Conservation (phyloP, 2,329 filamentous ascomycete genomes). For the Elsinoe australis region DNA sequence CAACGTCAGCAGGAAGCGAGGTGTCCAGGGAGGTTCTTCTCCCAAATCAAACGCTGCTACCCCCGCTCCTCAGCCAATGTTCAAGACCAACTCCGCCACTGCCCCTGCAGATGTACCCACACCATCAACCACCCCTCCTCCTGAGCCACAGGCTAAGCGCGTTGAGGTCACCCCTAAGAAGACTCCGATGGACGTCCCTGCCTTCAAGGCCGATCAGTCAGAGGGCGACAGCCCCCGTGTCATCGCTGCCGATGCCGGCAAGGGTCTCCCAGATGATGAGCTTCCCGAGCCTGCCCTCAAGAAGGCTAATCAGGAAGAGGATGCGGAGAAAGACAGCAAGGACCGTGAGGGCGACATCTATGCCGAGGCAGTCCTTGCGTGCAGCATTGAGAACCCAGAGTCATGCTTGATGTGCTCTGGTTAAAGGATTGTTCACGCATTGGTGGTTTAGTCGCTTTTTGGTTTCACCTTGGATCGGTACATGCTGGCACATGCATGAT, state of each 20-base stretch:
- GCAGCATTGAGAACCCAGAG: slow-evolving; percentile 97
- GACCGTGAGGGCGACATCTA: slow-evolving; percentile 88
- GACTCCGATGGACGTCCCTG: slow-evolving; percentile 52
- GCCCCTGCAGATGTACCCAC: slow-evolving; percentile 59
- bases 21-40: slow-evolving; percentile 44
- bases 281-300: slow-evolving; percentile 50
- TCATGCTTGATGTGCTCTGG: slow-evolving; percentile 96
- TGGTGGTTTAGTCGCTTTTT: slow-evolving; percentile 2
- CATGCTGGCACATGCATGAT: slow-evolving; percentile 14
- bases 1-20: slow-evolving; percentile 61
- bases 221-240: slow-evolving; percentile 75
- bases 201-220: slow-evolving; percentile 67
- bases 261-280: slow-evolving; percentile 52
- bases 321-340: slow-evolving; percentile 61
- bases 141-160: slow-evolving; percentile 38
- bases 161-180: slow-evolving; percentile 38
- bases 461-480: slow-evolving; percentile 1
- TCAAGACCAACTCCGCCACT: slow-evolving; percentile 42
- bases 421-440: slow-evolving; percentile 38
- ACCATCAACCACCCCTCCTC: slow-evolving; percentile 59
- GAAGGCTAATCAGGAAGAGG: slow-evolving; percentile 56
- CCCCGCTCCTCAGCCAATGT: slow-evolving; percentile 62
- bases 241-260: slow-evolving; percentile 61
- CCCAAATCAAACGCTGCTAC: slow-evolving; percentile 31
- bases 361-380: slow-evolving; percentile 81